phyloP scores from a whole-genome alignment of 2,329 filamentous ascomycete genomes.

The Colletotrichum sp. region DNA sequence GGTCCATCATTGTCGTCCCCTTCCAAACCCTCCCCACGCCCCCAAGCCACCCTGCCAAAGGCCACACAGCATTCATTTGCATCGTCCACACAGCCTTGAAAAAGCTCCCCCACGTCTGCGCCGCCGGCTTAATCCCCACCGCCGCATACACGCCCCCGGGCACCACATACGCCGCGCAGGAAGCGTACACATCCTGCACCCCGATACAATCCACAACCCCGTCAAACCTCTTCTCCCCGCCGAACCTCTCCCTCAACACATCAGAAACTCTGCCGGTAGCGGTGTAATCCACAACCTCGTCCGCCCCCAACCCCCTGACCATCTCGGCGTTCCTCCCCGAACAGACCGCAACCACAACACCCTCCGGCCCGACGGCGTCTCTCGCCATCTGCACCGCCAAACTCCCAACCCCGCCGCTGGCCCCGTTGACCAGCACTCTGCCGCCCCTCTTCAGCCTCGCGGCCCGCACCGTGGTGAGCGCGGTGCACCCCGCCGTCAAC shows the following conservation, averaged over 20 bases:
- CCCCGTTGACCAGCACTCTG: slow-evolving; percentile 53
- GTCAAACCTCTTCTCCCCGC: slow-evolving; percentile 35
- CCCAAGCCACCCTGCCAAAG: slow-evolving; percentile 37
- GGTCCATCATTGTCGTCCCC: slow-evolving; percentile 37
- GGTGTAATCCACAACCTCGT: slow-evolving; percentile 40
- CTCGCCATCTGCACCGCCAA: slow-evolving; percentile 49
- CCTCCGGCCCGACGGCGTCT: slow-evolving; percentile 40
- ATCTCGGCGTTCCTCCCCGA: slow-evolving; percentile 50
- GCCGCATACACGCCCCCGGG: slow-evolving; percentile 42
- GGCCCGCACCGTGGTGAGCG: slow-evolving; percentile 40
- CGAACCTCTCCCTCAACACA: neutral
- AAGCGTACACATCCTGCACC: slow-evolving; percentile 47
- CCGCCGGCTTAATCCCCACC: slow-evolving; percentile 43
- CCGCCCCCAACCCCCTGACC: slow-evolving; percentile 51
- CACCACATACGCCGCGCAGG: slow-evolving; percentile 43
- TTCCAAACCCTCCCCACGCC: slow-evolving; percentile 41
- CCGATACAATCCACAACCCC: slow-evolving; percentile 56
- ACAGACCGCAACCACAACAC: slow-evolving; percentile 52
- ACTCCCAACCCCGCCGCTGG: slow-evolving; percentile 55
- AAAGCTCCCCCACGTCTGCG: slow-evolving; percentile 32
- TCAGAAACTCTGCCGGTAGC: neutral
- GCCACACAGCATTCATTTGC: slow-evolving; percentile 44
- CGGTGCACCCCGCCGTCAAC: slow-evolving; percentile 41
- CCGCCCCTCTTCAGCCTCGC: slow-evolving; percentile 42
- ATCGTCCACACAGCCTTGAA: slow-evolving; percentile 35